Conservation (phyloP, 495 filamentous ascomycete genomes). For the Aspergillus avenaceus region DNA sequence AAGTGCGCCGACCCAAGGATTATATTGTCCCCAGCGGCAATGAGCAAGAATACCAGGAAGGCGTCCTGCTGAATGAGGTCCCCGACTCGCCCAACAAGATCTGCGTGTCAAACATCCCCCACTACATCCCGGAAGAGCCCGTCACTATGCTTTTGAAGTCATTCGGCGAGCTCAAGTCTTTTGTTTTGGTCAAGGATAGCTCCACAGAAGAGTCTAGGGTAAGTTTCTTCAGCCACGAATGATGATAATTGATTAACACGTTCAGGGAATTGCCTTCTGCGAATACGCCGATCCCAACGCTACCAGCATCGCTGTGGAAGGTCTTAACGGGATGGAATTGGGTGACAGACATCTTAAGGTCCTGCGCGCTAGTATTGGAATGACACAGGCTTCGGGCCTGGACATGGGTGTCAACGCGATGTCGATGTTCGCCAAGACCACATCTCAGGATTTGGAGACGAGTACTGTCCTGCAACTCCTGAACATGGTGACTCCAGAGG, state of each 20-base stretch:
- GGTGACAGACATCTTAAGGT: slow-evolving; percentile 84
- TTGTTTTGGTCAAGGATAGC: slow-evolving; percentile 84
- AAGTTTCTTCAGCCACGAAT: slow-evolving; percentile 32
- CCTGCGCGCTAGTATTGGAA: slow-evolving; percentile 82
- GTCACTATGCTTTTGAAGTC: slow-evolving; percentile 83
- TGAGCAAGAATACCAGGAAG: slow-evolving; percentile 73
- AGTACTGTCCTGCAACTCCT: slow-evolving; percentile 83
- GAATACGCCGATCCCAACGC: slow-evolving; percentile 78
- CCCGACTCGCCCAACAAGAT: slow-evolving; percentile 94
- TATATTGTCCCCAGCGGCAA: slow-evolving; percentile 83
- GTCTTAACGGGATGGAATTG: slow-evolving; percentile 86
- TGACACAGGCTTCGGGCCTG: slow-evolving; percentile 80
- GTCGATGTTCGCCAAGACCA: slow-evolving; percentile 96
- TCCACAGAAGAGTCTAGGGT: slow-evolving; percentile 85
- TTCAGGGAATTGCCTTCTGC: slow-evolving; percentile 91
- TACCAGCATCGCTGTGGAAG: slow-evolving; percentile 84
- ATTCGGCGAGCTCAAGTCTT: slow-evolving; percentile 91
- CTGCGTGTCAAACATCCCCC: slow-evolving; percentile 81
- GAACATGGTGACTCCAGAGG: slow-evolving; percentile 97
- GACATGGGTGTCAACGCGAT: slow-evolving; percentile 98
- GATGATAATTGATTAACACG: slow-evolving; percentile 17
- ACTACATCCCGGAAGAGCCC: slow-evolving; percentile 83
- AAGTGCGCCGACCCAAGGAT: slow-evolving; percentile 89
- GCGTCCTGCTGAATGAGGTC: slow-evolving; percentile 73
- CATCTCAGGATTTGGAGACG: slow-evolving; percentile 68